Evolutionary conservation across 371 early-diverging fungal species (phyloP).

Genomic region (Enteropsectra breve): DNA sequence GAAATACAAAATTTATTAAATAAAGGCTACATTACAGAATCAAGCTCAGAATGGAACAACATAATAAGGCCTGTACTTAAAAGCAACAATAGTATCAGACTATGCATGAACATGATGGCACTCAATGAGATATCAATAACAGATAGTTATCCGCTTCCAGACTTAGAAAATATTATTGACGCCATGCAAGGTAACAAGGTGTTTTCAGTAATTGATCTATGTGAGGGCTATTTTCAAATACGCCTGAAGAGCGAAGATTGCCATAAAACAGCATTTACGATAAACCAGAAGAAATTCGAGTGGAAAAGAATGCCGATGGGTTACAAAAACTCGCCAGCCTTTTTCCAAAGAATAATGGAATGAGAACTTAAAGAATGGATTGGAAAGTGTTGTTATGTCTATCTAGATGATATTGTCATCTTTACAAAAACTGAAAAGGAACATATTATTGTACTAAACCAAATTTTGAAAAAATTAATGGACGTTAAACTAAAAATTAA

Average conservation of each 20-base stretch:
- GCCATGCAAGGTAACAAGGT: slow-evolving; percentile 13
- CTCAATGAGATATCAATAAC: slow-evolving; percentile 26
- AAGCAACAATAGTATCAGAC: slow-evolving; percentile 24
- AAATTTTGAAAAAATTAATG: slow-evolving; percentile 20
- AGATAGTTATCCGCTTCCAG: slow-evolving; percentile 18
- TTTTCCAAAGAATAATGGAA: slow-evolving; percentile 37
- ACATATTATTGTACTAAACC: slow-evolving; percentile 26
- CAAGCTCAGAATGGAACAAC: slow-evolving; percentile 25
- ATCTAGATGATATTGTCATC: slow-evolving; percentile 33
- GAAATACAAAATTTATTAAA: slow-evolving; percentile 3
- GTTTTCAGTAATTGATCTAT: slow-evolving; percentile 37
- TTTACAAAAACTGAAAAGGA: not conserved
- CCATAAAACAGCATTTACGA: slow-evolving; percentile 39
- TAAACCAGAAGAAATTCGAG: slow-evolving; percentile 17
- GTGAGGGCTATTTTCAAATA: slow-evolving; percentile 40
- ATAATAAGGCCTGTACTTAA: slow-evolving; percentile 22
- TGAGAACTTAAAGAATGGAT: slow-evolving; percentile 11
- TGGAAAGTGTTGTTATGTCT: slow-evolving; percentile 16
- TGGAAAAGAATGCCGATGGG: slow-evolving; percentile 37
- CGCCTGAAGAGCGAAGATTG: slow-evolving; percentile 17
- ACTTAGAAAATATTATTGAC: slow-evolving; percentile 17
- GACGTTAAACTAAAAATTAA: slow-evolving; percentile 23
- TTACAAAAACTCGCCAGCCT: slow-evolving; percentile 33
- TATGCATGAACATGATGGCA: slow-evolving; percentile 28
- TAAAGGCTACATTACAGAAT: slow-evolving; percentile 18